Evolutionary conservation across 805 yeast genomes (phyloP).

Genomic region (Myxozyma nipponensis): DNA sequence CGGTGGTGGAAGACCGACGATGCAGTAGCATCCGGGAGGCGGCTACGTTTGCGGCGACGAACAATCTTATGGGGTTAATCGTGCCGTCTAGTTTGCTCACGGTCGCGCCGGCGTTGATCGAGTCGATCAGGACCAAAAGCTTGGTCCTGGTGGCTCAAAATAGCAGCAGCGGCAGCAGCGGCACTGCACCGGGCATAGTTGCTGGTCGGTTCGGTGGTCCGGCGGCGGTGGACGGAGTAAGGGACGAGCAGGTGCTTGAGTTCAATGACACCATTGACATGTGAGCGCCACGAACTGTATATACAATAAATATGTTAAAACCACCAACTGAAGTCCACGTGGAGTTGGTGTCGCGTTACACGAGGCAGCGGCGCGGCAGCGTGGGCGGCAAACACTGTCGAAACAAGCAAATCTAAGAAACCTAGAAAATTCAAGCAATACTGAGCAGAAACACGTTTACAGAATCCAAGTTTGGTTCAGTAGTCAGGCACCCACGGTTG

Average conservation of each 20-base stretch:
- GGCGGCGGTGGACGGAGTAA: constrained; percentile 54
- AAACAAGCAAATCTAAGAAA: too few relatives aligned
- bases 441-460: too few relatives aligned
- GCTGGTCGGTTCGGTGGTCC: background rate
- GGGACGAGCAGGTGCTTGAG: constrained; percentile 59
- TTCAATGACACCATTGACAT: constrained; percentile 60
- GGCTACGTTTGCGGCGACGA: constrained; percentile 69
- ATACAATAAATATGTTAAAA: too few relatives aligned
- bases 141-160: constrained; percentile 53
- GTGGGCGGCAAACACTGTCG: too few relatives aligned
- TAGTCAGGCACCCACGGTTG: too few relatives aligned
- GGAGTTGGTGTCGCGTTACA: too few relatives aligned
- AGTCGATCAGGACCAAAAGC: constrained; percentile 74
- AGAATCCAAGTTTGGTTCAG: background rate
- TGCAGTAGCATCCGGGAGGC: constrained; percentile 74
- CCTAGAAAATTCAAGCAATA: too few relatives aligned
- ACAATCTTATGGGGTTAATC: constrained; percentile 81
- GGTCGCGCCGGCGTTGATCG: constrained; percentile 70
- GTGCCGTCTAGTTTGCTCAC: constrained; percentile 64
- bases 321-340: background rate
- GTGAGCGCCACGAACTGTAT: constrained; percentile 29
- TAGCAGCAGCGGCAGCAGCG: too few relatives aligned
- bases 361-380: too few relatives aligned
- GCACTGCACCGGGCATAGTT: too few relatives aligned
- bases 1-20: constrained; percentile 30